phyloP scores from a whole-genome alignment of 306 rosid species.

The Glycyrrhiza uralensis region DNA sequence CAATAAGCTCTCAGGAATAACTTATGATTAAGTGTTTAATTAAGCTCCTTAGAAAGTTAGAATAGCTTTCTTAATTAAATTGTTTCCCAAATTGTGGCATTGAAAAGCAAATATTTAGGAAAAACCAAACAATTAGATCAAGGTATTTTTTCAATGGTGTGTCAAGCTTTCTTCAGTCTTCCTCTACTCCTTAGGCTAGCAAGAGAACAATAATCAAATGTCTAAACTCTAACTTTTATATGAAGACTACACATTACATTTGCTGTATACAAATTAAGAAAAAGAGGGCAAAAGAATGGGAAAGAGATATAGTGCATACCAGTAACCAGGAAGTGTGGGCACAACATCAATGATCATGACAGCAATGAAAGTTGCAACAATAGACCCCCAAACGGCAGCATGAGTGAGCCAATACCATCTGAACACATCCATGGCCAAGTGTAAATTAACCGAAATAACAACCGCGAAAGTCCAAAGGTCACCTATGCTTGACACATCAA shows the following conservation, averaged over 20 bases:
- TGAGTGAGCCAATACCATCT: slow-evolving; percentile 86
- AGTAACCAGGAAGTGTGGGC: slow-evolving; percentile 64
- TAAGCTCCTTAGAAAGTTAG: no score
- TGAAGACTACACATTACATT: neutral
- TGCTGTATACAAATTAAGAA: neutral
- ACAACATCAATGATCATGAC: slow-evolving; percentile 72
- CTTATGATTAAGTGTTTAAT: no score
- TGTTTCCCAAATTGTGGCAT: no score
- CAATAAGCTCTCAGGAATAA: no score
- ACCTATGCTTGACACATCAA: slow-evolving; percentile 79
- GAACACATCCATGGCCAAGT: slow-evolving; percentile 85
- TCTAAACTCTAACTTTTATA: no score
- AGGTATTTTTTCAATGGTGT: no score
- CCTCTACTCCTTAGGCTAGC: no score
- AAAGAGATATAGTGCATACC: slow-evolving; percentile 48
- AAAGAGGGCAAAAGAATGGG: neutral
- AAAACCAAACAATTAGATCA: no score
- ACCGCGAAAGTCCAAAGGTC: slow-evolving; percentile 92
- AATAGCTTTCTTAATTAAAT: no score
- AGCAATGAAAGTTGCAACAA: slow-evolving; percentile 69
- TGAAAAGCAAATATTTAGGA: no score
- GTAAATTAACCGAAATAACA: slow-evolving; percentile 82
- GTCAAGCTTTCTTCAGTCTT: no score
- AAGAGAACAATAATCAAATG: no score
- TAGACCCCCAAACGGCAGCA: slow-evolving; percentile 86